Percentiles rank a stretch among this genome's conserved stretches.
Evolutionary conservation across 2,329 filamentous ascomycete genomes (phyloP).

Genomic region (Didymellaceae sp.): DNA sequence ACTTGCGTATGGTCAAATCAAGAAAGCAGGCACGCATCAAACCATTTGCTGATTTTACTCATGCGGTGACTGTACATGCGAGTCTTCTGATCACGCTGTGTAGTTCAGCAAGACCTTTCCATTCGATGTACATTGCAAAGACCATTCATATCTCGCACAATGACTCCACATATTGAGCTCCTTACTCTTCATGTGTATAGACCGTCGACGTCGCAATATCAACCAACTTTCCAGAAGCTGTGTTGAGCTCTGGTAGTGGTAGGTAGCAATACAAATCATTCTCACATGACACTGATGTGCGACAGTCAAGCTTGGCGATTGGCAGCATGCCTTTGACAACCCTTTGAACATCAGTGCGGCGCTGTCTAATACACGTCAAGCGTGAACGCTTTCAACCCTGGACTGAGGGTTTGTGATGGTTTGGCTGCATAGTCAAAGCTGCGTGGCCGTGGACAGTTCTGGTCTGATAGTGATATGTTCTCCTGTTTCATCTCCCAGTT

Average conservation of each 20-base stretch:
- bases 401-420: too few relatives aligned
- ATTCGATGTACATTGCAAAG: neutral
- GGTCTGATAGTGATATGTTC: neutral
- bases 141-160: conserved; percentile 2
- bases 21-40: too few relatives aligned
- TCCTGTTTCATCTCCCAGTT: neutral
- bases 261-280: neutral
- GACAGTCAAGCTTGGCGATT: conserved; percentile 18
- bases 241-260: conserved; percentile 16
- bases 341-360: conserved; percentile 47
- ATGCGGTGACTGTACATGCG: too few relatives aligned
- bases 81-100: too few relatives aligned
- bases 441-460: too few relatives aligned
- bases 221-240: conserved; percentile 10
- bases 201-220: conserved; percentile 12
- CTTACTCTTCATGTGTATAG: conserved; percentile 13
- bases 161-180: too few relatives aligned
- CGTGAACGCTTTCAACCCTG: too few relatives aligned
- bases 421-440: too few relatives aligned
- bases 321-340: conserved; percentile 34
- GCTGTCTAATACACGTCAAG: conserved; percentile 43
- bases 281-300: neutral
- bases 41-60: too few relatives aligned
- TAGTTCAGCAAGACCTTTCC: too few relatives aligned
- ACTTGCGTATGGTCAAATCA: too few relatives aligned